These are phyloP conservation scores for Macadamia integrifolia DNA, from an alignment of 164 flowering plant genomes.

Conservation along the genomic window DNA sequence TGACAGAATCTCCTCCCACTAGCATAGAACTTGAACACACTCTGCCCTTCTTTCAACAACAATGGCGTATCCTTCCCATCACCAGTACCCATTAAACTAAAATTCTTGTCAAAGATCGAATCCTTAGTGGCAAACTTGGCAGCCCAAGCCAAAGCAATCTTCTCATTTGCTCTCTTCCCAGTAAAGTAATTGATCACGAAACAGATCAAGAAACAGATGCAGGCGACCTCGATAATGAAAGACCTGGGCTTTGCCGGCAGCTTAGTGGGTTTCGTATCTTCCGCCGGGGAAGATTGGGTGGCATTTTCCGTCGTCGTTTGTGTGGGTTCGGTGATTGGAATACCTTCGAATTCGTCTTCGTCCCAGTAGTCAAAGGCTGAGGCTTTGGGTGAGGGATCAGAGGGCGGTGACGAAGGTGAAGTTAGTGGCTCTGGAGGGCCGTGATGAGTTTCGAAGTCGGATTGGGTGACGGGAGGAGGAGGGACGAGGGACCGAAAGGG, in stretches of 20 bases:
- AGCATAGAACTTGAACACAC: slow-evolving; percentile 87
- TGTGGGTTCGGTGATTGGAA: slow-evolving; percentile 34
- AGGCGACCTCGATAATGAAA: slow-evolving; percentile 54
- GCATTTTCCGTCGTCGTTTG: slow-evolving; percentile 15
- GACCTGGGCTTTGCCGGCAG: slow-evolving; percentile 11
- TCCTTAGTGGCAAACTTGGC: slow-evolving; percentile 67
- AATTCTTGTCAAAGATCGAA: slow-evolving; percentile 87
- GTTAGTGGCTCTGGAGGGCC: slow-evolving; percentile 17
- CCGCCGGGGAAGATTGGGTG: slow-evolving; percentile 4
- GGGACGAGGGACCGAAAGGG: slow-evolving; percentile 26
- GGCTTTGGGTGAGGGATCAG: slow-evolving; percentile 30
- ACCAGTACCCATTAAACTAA: slow-evolving; percentile 83
- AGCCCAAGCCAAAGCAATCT: slow-evolving; percentile 88
- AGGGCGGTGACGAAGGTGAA: slow-evolving; percentile 12
- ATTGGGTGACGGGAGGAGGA: slow-evolving; percentile 45
- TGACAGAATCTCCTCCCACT: slow-evolving; percentile 91
- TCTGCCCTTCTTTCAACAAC: slow-evolving; percentile 89
- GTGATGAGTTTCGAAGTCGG: slow-evolving; percentile 30
- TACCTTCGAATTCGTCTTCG: slow-evolving; percentile 94
- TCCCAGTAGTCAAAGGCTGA: slow-evolving; percentile 80
- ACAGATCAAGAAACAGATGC: slow-evolving; percentile 56
- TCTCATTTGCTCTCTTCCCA: slow-evolving; percentile 90
- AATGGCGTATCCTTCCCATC: slow-evolving; percentile 91
- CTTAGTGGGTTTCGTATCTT: slow-evolving; percentile 12
- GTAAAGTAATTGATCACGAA: slow-evolving; percentile 73